Percentiles rank a stretch among this genome's conserved stretches.
Evolutionary conservation across 2,329 filamentous ascomycete species (phyloP).

Genomic region (Grosmannia penicillata): DNA sequence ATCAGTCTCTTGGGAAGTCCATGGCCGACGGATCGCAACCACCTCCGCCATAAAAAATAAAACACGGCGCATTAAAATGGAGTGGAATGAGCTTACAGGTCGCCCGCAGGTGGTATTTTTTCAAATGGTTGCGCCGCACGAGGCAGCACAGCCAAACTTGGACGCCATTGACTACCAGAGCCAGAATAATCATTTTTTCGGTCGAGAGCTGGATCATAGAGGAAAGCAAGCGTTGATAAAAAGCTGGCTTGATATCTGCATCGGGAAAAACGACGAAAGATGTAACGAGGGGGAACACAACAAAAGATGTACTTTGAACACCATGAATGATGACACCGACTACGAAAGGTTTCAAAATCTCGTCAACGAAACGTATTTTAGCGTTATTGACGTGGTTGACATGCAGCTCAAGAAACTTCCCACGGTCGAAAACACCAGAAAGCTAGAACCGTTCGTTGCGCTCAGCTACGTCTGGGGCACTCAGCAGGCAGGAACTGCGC

Average conservation of each 20-base stretch:
- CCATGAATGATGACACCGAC: neutral
- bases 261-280: neutral
- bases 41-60: neutral
- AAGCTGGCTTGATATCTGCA: slow-evolving; percentile 2
- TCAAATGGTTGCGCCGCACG: neutral
- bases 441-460: slow-evolving; percentile 5
- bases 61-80: neutral
- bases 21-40: too few species aligned
- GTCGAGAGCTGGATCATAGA: neutral
- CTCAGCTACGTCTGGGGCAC: slow-evolving; percentile 11
- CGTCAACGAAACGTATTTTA: slow-evolving; percentile 1
- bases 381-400: slow-evolving; percentile 2
- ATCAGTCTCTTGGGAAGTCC: too few species aligned
- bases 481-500: neutral
- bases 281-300: neutral
- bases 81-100: neutral
- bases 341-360: neutral
- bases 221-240: slow-evolving; percentile 1
- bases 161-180: neutral
- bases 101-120: neutral
- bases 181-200: neutral
- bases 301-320: too few species aligned
- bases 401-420: slow-evolving; percentile 3
- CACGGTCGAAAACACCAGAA: too few species aligned
- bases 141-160: neutral